Evolutionary conservation across 176 grass and related monocot species (phyloP).

Genomic region (Secale cereale): DNA sequence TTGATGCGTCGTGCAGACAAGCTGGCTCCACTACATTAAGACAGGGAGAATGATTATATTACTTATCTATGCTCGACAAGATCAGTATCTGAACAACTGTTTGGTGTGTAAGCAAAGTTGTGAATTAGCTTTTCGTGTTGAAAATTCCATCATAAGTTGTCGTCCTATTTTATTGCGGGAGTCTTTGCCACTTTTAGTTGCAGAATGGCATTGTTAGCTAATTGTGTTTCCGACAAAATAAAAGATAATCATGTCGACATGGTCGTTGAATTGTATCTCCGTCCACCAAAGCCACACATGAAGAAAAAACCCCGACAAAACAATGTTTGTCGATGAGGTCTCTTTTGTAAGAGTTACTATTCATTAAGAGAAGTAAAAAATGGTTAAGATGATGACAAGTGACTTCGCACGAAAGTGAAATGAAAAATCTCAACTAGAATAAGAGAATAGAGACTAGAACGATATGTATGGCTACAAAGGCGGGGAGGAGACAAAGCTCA

Average conservation of each 20-base stretch:
- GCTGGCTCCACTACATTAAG: neutral
- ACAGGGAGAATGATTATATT: neutral
- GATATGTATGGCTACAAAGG: neutral
- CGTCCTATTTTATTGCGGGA: constrained; percentile 16
- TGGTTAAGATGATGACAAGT: neutral
- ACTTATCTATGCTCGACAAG: constrained; percentile 18
- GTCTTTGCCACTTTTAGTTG: neutral
- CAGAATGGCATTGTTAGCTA: neutral
- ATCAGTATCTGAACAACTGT: constrained; percentile 37
- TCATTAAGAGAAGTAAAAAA: neutral
- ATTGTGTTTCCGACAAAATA: too few species aligned
- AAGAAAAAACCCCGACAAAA: neutral
- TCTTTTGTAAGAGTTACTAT: neutral
- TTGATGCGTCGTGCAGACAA: neutral
- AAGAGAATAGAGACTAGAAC: neutral
- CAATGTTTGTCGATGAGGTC: neutral
- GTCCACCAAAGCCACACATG: neutral
- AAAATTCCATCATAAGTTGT: constrained; percentile 5
- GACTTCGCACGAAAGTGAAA: neutral
- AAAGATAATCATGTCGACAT: neutral
- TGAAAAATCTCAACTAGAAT: neutral
- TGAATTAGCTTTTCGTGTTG: neutral
- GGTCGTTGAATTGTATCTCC: neutral
- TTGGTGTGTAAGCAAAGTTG: constrained; percentile 39
- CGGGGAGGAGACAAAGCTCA: neutral